Percentiles rank a stretch among this genome's conserved stretches.
These are phyloP conservation scores for Paracoccidioides brasiliensis DNA, from an alignment of 2,329 filamentous ascomycete genomes.

Conservation along the genomic window DNA sequence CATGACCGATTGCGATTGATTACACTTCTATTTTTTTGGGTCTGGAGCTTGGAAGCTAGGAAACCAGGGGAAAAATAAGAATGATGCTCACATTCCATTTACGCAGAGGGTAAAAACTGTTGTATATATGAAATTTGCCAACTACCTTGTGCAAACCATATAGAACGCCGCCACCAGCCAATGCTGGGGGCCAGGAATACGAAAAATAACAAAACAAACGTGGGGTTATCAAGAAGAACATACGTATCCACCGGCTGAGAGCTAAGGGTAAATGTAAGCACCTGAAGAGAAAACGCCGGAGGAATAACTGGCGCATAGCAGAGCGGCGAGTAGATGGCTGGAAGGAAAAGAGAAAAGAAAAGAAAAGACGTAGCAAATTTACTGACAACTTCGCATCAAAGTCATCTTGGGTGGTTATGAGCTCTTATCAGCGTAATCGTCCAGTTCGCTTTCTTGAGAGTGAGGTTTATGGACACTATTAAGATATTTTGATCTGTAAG, in stretches of 20 bases:
- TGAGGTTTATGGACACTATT: background rate
- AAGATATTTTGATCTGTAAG: background rate
- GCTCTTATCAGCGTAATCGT: no score
- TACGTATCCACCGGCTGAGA: background rate
- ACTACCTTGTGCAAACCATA: background rate
- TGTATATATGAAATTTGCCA: no score
- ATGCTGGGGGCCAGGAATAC: background rate
- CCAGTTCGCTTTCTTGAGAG: background rate
- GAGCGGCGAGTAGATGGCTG: background rate
- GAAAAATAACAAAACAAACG: background rate
- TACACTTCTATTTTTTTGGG: no score
- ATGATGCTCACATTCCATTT: no score
- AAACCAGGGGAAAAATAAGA: no score
- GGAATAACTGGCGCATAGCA: no score
- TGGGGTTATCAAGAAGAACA: background rate
- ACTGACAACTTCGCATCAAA: no score
- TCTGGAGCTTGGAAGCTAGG: no score
- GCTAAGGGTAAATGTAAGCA: background rate
- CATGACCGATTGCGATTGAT: no score
- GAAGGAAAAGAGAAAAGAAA: background rate
- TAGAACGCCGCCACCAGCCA: background rate
- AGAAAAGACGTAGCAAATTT: no score
- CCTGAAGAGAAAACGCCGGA: background rate
- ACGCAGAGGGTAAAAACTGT: no score
- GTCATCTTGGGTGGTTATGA: no score